phyloP scores from a whole-genome alignment of 2,329 filamentous ascomycete species.

The Scleromitrula shiraiana region DNA sequence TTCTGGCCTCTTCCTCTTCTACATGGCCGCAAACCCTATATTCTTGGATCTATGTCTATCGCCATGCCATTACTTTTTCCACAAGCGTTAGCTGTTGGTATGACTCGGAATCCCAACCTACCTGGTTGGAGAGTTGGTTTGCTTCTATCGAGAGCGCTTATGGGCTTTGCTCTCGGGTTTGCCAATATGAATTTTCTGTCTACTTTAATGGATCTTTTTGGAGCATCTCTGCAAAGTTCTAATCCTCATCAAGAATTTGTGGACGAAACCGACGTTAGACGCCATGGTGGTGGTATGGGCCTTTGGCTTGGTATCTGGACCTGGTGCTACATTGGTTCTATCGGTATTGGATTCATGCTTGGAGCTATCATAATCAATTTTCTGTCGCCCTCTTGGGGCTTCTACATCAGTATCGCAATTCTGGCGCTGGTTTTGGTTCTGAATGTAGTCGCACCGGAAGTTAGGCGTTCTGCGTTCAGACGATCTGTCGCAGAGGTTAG shows the following conservation, averaged over 20 bases:
- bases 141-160: conserved; percentile 54
- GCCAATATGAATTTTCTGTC: conserved; percentile 71
- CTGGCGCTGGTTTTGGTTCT: conserved; percentile 57
- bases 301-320: conserved; percentile 74
- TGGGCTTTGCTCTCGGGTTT: conserved; percentile 64
- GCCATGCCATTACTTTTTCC: conserved; percentile 69
- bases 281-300: conserved; percentile 71
- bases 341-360: conserved; percentile 63
- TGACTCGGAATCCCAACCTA: conserved; percentile 47
- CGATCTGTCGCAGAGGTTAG: conserved; percentile 59
- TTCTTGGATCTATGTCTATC: conserved; percentile 58
- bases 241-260: conserved; percentile 67
- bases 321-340: conserved; percentile 66
- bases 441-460: conserved; percentile 65
- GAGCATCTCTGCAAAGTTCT: conserved; percentile 63
- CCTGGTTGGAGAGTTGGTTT: conserved; percentile 51
- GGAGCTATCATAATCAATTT: conserved; percentile 61
- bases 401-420: conserved; percentile 64
- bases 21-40: conserved; percentile 71
- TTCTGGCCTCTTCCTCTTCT: conserved; percentile 68
- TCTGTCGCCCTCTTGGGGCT: conserved; percentile 62
- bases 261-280: conserved; percentile 57
- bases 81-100: conserved; percentile 59
- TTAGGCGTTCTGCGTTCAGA: conserved; percentile 60
- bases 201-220: conserved; percentile 66